Base-by-base conservation (phyloP, 306 rosid genomes). In the Nissolia schottii region DNA sequence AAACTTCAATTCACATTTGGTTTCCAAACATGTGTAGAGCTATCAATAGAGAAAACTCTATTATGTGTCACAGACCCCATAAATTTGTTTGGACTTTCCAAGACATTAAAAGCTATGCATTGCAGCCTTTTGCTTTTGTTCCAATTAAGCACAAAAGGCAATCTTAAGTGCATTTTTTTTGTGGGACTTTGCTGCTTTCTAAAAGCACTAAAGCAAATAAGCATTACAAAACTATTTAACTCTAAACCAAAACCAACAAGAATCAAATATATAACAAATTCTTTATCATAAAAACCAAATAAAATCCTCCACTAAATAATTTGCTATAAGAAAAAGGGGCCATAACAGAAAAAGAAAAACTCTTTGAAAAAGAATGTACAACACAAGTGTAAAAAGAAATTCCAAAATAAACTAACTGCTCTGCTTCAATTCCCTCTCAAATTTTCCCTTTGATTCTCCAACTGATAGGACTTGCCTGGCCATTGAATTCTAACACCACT, bases 401-500 rank as follows among this genome's bases (percentile, higher is more conserved):
- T 50, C 2, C 16, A 49, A 74, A 62, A 67, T 25, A 76, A 27
- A 28, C n/a, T 15, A 25, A 38, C 77, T 23, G 67, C 48, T 71
- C 69, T 63, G 25, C 27, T 58, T 68, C 28, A 55, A 15, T 73
- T 50, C 25, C 69, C 32, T 70, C 25, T 38, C 16, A 32, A 49
- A 32, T 16, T 23, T 67, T 77, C 48, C 49, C 59, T 10, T 48
- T 68, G 75, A 67, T 59, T 31, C 32, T 67, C 34, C 61, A 66
- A 13, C 1, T 11, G 25, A 24, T 15, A 24, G 6, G 5, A 15
- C 29, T 11, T 54, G 19, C 55, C 48, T 60, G 84, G 50, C 25
- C 86, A 73, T 40, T 83, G 93, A 92, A 83, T 84, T 75, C 87
- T 80, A 28, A 84, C 81, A 19, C 84, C 69, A 59, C 98, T 87